Base-by-base conservation (phyloP, 768 basidiomycete species). In the Lentinula boryana region DNA sequence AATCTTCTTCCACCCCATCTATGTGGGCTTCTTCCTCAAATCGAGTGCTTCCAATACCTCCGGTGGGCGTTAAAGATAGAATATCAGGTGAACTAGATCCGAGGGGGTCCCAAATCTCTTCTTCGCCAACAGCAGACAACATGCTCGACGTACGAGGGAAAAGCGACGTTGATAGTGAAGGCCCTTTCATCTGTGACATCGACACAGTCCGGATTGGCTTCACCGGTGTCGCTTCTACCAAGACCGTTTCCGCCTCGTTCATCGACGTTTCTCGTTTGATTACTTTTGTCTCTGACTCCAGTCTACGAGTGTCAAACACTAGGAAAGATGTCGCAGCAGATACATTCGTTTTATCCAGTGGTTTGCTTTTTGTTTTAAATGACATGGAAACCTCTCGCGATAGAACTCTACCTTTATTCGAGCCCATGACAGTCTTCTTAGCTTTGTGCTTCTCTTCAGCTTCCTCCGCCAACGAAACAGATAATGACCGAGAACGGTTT, bases 321-420 rank as follows among this genome's bases (percentile, higher is more conserved):
- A 63, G 60, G n/a, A 68, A 56, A 18, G 59, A 58, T 18, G 57
- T 5, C 18, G 50, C 38, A 27, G 63, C 35, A 27, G 49, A 5
- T 7, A 31, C 18, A 63, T 62, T 18, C 46, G 56, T 21, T 38
- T 48, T 18, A 46, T 52, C 54, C 9, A 15, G 15, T 6, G 53
- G 60, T 63, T 67, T 61, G 41, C 54, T 7, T 58, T 60, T 35
- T 18, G 56, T 53, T 52, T 65, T 61, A 60, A 63, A 60, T 16
- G 85, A 84, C 89, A 91, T 92, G 72, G 87, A 91, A 63, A 91
- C 78, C 68, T 91, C 88, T 35, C 87, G 80, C 61, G 78, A 84
- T n/a, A 90, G 71, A 1, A 81, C 72, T 31, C 48, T 52, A 9
- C 81, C 78, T 63, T 82, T 83, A 67, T 83, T 83, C 13, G 70